A percentile compares a stretch with the other conserved stretches of the same genome.
Evolutionary conservation across 2,329 filamentous ascomycete genomes (phyloP).

Genomic region (Hymenoscyphus infarciens): DNA sequence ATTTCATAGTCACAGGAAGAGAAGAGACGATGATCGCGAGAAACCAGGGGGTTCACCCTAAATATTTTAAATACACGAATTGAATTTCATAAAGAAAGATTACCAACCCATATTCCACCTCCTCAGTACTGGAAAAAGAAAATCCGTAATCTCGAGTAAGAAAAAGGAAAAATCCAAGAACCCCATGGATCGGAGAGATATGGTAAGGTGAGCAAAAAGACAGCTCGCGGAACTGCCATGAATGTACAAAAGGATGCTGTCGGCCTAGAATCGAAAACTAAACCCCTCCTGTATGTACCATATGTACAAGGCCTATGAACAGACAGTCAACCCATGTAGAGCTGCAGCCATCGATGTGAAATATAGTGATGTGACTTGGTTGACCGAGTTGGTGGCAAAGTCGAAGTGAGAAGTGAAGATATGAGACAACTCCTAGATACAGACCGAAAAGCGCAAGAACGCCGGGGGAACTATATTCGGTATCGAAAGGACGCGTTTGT

Average conservation of each 20-base stretch:
- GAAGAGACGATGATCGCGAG: not conserved
- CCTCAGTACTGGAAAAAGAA: not conserved
- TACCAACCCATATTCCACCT: not conserved
- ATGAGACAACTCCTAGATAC: not conserved
- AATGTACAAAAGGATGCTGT: not conserved
- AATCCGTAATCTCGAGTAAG: not conserved
- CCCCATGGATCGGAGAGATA: not conserved
- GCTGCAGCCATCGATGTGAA: not conserved
- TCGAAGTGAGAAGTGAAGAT: not conserved
- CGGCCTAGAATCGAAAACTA: not conserved
- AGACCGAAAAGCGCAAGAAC: not conserved
- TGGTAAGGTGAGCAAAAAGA: not conserved
- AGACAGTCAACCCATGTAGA: not conserved
- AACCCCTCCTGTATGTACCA: not conserved
- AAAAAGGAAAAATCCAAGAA: not conserved
- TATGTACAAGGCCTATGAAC: slow-evolving; percentile 4
- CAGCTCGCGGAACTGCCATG: slow-evolving; percentile 3
- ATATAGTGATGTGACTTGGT: not conserved
- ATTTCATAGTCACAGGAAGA: not conserved
- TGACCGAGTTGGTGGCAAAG: not conserved
- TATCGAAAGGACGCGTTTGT: not conserved
- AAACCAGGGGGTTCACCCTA: not conserved
- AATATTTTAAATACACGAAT: slow-evolving; percentile 1
- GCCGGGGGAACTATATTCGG: not conserved
- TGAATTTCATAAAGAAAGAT: not conserved